Percentiles rank a stretch among this genome's conserved stretches.
Evolutionary conservation across 768 basidiomycete species (phyloP).

Genomic region (Suillus placidus): DNA sequence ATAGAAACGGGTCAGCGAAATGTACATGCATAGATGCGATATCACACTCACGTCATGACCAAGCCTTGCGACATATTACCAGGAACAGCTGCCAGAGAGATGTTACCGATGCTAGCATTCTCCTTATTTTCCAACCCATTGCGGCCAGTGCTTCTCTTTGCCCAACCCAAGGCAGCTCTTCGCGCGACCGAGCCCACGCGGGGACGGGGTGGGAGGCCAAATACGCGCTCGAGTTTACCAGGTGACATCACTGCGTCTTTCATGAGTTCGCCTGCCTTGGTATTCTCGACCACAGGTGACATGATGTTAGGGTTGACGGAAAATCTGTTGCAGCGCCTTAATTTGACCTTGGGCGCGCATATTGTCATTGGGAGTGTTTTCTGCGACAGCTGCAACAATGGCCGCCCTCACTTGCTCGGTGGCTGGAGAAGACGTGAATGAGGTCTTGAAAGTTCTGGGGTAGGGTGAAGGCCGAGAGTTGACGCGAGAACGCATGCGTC

Average conservation of each 20-base stretch:
- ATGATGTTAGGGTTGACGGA: conserved; percentile 45
- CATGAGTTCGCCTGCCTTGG: conserved; percentile 26
- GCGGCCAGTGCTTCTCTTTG: conserved; percentile 61
- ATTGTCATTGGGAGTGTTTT: conserved; percentile 20
- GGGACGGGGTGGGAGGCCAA: conserved; percentile 42
- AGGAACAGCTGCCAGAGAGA: conserved; percentile 2
- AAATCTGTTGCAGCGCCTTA: conserved; percentile 45
- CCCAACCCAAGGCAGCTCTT: conserved; percentile 61
- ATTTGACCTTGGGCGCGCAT: conserved; percentile 24
- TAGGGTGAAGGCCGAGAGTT: conserved; percentile 77
- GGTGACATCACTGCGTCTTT: conserved; percentile 37
- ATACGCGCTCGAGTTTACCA: conserved; percentile 32
- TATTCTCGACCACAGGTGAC: conserved; percentile 40
- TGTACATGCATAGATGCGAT: neutral
- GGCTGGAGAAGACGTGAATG: conserved; percentile 39
- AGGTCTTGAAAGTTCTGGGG: conserved; percentile 53
- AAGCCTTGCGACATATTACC: conserved; percentile 35
- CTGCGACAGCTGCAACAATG: conserved; percentile 22
- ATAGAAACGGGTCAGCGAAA: conserved; percentile 1
- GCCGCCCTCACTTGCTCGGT: conserved; percentile 41
- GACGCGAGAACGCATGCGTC: conserved; percentile 65
- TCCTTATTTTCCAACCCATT: conserved; percentile 58
- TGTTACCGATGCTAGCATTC: conserved; percentile 21
- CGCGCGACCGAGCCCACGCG: conserved; percentile 58
- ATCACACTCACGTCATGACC: conserved; percentile 62